Evolutionary conservation across 306 rosid species (phyloP), one percentile per base, ranked within the genome.

Genomic region (Quercus bicolor): DNA sequence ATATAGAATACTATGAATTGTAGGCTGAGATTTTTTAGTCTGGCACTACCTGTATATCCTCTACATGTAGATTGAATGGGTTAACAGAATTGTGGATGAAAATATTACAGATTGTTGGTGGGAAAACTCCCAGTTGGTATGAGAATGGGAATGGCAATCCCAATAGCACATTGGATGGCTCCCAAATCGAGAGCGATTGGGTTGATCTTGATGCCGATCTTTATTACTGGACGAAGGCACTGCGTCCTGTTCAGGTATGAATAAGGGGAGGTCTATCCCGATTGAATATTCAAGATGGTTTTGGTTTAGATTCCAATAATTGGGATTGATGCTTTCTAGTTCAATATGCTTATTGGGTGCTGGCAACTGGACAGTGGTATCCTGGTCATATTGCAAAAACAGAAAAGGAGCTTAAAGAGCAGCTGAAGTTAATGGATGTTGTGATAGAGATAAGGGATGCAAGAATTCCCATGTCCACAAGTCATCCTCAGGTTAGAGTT

Each of bases 381-480:
- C 98, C 98, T 37, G 98, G 98, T 73, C 98, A 94, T 84, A 94
- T 94, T 83, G 97, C 97, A 61, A 94, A 94, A 88, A 90, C 98
- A 28, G 98, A 94, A 72, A 92, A 92, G 80, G 97, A 94, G 72
- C 89, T 94, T 16, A 94, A 94, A 85, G 85, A 83, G 73, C 98
- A 94, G 71, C 88, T 94, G 78, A 92, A 85, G 88, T 85, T 91
- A 86, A 94, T 94, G 87, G 98, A 92, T 85, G 98, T 94, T 68
- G 97, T 94, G 62, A 91, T 94, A 31, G 98, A 94, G 85, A 93
- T 94, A 48, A 90, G 97, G 60, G 98, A 94, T 59, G 97, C 97
- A 0, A 87, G 98, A 80, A 94, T 94, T 82, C 98, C 98, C 4
- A 4, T 92, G 83, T 92, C 97, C 79, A 94, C 98, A 6, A 83